Conservation (phyloP, 2,329 filamentous ascomycete genomes). For the Teratosphaeria epicoccoides region DNA sequence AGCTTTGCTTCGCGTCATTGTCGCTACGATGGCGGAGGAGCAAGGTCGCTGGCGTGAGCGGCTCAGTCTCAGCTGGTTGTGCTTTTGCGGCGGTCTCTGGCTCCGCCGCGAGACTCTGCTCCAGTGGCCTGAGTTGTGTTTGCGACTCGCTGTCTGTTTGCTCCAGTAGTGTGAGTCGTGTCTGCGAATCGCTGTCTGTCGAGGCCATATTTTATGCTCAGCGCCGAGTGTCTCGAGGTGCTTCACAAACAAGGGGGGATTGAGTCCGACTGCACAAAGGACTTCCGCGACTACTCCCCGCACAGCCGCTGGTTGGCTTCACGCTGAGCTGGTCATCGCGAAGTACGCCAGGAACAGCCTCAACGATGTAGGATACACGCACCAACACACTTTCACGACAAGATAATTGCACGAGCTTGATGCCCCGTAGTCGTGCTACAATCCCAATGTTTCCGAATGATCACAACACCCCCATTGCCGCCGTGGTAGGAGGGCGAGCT, state of each 20-base stretch:
- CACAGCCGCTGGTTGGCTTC: neutral
- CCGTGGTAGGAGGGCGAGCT: neutral
- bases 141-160: neutral
- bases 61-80: neutral
- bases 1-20: neutral
- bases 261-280: neutral
- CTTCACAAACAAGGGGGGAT: neutral
- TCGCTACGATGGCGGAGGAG: neutral
- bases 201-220: neutral
- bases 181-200: neutral
- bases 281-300: neutral
- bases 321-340: neutral
- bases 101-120: neutral
- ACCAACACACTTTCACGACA: neutral
- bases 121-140: neutral
- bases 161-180: too few species aligned
- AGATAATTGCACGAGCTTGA: neutral
- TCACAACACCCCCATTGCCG: neutral
- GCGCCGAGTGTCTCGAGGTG: neutral
- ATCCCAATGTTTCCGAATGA: neutral
- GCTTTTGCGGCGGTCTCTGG: neutral
- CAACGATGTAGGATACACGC: neutral
- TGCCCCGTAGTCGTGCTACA: neutral
- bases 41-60: neutral
- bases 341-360: neutral